Conservation (phyloP, 495 filamentous ascomycete species). For the Neurospora cerealis region DNA sequence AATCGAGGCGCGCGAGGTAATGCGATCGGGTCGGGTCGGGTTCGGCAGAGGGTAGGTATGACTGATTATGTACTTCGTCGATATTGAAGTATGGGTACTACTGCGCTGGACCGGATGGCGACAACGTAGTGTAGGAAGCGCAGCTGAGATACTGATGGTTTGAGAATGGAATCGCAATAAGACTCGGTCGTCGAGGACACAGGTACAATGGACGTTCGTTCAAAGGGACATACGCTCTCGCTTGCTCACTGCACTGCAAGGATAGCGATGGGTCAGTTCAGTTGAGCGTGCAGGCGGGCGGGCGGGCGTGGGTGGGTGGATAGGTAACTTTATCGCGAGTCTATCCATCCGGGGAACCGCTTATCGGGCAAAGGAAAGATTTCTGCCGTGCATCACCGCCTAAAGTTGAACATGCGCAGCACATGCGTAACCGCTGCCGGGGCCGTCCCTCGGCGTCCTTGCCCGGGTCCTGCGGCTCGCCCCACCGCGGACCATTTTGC, state of each 20-base stretch:
- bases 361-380: conserved; percentile 14
- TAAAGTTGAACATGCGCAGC: background rate
- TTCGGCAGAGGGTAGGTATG: background rate
- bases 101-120: too few relatives aligned
- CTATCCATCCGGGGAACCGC: background rate
- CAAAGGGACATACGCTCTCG: background rate
- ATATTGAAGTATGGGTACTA: background rate
- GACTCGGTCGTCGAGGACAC: background rate
- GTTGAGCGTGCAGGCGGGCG: background rate
- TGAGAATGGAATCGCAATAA: background rate
- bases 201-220: background rate
- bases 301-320: background rate
- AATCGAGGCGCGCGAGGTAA: background rate
- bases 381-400: conserved; percentile 21
- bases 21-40: background rate
- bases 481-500: background rate
- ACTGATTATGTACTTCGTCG: background rate
- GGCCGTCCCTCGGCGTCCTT: background rate
- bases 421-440: background rate
- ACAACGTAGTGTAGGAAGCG: background rate
- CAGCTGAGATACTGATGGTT: background rate
- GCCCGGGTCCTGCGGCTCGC: background rate
- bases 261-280: background rate
- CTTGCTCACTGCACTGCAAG: background rate
- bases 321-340: background rate